Evolutionary conservation across 805 yeast species (phyloP), one percentile per base, ranked within the genome.

Genomic region (Yarrowia yakushimensis): DNA sequence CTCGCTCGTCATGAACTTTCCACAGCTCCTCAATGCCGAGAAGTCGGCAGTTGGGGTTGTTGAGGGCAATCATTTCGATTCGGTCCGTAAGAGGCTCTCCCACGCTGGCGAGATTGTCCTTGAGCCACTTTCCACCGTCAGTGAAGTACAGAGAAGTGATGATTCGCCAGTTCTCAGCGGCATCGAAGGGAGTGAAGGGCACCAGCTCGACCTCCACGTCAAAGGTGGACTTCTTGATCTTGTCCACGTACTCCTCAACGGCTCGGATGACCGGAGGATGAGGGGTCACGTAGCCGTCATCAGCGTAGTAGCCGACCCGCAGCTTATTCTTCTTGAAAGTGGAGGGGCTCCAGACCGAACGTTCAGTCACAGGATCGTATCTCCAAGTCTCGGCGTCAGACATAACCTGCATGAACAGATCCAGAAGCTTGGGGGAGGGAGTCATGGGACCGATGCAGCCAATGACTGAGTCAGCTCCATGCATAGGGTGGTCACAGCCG

Each of bases 51-150:
- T 64, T 59, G 30, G 66, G 62, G 72, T 82, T 81, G 67, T 85
- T 89, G 10, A 78, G 70, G 25, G 80, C 75, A 13, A 81, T 69
- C 64, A 77, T 74, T 15, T 83, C 80, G 39, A 90, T 85, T 68
- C 87, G 79, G 64, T 84, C 85, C 15, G 76, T 71, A 63, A 85
- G 72, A 34, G 92, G 92, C 71, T 89, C 93, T 45, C 93, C 92
- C 13, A 88, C 82, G 4, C 74, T 80, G 18, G 76, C 73, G 65
- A 88, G 71, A 68, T 82, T 71, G 50, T 77, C 78, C 57, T 79
- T 76, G 69, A 85, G 85, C 63, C 78, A 81, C 65, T 74, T 72
- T 70, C 86, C 87, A 54, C 93, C 93, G 72, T 89, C 96, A 67
- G 84, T 79, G 12, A 78, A 76, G 73, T 86, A 88, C 73, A 86